Percentiles rank a stretch among this genome's conserved stretches.
phyloP scores from a whole-genome alignment of 352 stramenopile species.

The Phytopythium helicoides region DNA sequence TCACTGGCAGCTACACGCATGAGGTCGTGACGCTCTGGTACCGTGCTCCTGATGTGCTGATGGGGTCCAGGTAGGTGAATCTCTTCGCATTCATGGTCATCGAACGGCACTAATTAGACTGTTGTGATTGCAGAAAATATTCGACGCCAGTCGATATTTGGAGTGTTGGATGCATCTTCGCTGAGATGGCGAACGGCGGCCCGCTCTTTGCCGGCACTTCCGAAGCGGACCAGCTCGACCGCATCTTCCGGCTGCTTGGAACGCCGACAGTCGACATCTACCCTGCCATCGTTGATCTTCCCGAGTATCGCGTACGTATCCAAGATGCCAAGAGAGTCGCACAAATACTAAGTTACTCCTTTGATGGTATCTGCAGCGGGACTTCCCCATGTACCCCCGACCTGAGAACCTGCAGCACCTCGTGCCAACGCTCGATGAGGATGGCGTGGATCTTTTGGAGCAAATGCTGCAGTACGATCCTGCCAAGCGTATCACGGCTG shows the following conservation, averaged over 20 bases:
- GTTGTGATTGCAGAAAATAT: conserved; percentile 89
- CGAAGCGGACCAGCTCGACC: conserved; percentile 96
- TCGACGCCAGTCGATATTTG: conserved; percentile 99
- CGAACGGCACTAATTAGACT: not conserved
- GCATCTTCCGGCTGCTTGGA: conserved; percentile 97
- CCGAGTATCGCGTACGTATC: conserved; percentile 91
- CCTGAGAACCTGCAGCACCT: conserved; percentile 87
- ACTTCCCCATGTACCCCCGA: conserved; percentile 91
- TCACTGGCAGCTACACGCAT: conserved; percentile 91
- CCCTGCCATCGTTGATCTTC: conserved; percentile 95
- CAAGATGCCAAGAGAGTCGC: too few relatives aligned
- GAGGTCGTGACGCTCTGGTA: conserved; percentile 99
- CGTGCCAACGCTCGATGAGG: conserved; percentile 88
- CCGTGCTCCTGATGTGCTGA: conserved; percentile 96
- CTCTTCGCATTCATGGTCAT: not conserved
- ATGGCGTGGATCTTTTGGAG: conserved; percentile 92
- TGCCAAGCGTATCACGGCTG: conserved; percentile 91
- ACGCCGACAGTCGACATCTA: conserved; percentile 95
- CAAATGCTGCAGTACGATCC: conserved; percentile 90
- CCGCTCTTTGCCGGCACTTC: conserved; percentile 97
- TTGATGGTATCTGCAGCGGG: conserved; percentile 38
- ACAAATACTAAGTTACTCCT: too few relatives aligned
- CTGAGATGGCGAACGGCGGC: conserved; percentile 92
- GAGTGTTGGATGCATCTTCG: conserved; percentile 99
- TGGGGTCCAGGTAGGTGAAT: conserved; percentile 88